A percentile compares a stretch with the other conserved stretches of the same genome.
Conservation (phyloP, 352 stramenopile species). For the Phytopythium helicoides region DNA sequence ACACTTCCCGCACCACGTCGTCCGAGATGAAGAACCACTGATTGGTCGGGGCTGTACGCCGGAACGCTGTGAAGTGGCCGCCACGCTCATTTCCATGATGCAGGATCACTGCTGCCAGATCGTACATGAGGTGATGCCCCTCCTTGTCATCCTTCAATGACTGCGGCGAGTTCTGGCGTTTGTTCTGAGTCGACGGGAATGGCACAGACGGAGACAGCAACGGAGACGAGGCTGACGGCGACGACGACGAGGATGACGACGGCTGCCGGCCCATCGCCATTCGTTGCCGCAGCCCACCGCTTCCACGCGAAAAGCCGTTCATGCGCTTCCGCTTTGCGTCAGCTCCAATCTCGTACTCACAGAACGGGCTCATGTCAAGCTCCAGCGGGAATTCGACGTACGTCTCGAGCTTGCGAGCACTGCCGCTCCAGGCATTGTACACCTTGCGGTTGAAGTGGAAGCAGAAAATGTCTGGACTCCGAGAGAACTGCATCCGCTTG, state of each 20-base stretch:
- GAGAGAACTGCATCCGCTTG: slow-evolving; percentile 77
- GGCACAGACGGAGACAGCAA: slow-evolving; percentile 7
- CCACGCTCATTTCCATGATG: slow-evolving; percentile 85
- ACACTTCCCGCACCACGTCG: slow-evolving; percentile 61
- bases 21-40: slow-evolving; percentile 90
- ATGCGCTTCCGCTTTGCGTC: slow-evolving; percentile 24
- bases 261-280: slow-evolving; percentile 1
- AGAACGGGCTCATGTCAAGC: slow-evolving; percentile 77
- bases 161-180: slow-evolving; percentile 1
- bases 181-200: neutral
- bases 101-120: slow-evolving; percentile 75
- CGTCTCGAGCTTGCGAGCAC: slow-evolving; percentile 72
- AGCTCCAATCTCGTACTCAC: slow-evolving; percentile 51
- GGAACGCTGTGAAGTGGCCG: slow-evolving; percentile 86
- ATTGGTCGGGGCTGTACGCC: slow-evolving; percentile 36
- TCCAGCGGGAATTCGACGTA: slow-evolving; percentile 80
- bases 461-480: slow-evolving; percentile 79
- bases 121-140: slow-evolving; percentile 54
- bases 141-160: slow-evolving; percentile 19
- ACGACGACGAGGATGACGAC: slow-evolving; percentile 5
- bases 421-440: slow-evolving; percentile 63
- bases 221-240: neutral
- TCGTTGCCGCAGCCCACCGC: neutral
- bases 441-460: slow-evolving; percentile 89
- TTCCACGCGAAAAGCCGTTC: slow-evolving; percentile 13